phyloP scores from a whole-genome alignment of 2,329 filamentous ascomycete species.

The Epichloe typhina region DNA sequence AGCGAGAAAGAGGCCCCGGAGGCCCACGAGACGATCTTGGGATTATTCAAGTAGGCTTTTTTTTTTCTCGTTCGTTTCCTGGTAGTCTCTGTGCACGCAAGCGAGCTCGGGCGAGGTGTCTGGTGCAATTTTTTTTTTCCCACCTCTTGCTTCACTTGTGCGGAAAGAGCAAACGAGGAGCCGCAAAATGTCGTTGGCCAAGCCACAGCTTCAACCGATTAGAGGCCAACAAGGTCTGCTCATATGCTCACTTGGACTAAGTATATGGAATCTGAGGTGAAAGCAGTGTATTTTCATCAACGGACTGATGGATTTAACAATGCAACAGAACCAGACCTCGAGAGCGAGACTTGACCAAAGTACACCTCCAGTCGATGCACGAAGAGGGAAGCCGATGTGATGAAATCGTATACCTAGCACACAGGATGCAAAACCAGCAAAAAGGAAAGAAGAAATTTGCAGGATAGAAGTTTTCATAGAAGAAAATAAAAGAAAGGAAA shows the following conservation, averaged over 20 bases:
- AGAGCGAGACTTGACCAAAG: background rate
- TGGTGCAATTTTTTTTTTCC: background rate
- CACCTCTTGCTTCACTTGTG: background rate
- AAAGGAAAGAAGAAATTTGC: background rate
- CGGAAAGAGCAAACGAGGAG: slow-evolving; percentile 6
- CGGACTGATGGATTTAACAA: background rate
- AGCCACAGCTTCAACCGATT: slow-evolving; percentile 1
- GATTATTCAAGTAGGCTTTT: background rate
- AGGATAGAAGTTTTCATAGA: background rate
- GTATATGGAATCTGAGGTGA: background rate
- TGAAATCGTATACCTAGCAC: background rate
- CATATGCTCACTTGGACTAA: background rate
- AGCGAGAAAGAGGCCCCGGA: background rate
- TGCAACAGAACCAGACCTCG: background rate
- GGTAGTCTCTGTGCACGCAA: background rate
- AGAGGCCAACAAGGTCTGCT: background rate
- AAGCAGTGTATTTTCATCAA: background rate
- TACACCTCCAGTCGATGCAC: background rate
- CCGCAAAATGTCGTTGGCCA: background rate
- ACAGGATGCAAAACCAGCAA: background rate
- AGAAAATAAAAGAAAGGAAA: background rate
- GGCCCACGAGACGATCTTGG: background rate
- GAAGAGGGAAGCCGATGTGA: background rate
- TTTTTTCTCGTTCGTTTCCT: background rate
- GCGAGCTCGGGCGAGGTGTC: background rate